Conservation (phyloP, 441 rosid species). For the Omphalea diandra region DNA sequence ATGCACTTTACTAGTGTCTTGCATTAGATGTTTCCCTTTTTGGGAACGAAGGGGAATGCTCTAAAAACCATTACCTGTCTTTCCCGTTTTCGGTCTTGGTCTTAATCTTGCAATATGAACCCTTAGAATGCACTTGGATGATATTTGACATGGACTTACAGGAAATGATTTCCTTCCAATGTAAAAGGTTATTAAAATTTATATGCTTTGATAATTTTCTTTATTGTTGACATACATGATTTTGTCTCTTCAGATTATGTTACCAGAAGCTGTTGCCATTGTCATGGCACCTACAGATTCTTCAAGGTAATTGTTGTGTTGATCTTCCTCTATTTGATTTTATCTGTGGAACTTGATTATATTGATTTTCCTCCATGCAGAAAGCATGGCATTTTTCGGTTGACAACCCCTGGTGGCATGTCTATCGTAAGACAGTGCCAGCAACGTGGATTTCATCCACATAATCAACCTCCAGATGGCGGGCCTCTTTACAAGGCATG, state of each 20-base stretch:
- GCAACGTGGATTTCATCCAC: slow-evolving; percentile 88
- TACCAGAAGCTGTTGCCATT: slow-evolving; percentile 96
- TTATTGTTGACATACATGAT: slow-evolving; percentile 13
- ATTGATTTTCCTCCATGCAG: slow-evolving; percentile 30
- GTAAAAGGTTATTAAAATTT: not conserved
- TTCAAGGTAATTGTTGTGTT: slow-evolving; percentile 47
- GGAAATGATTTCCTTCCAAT: not conserved
- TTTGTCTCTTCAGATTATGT: slow-evolving; percentile 66
- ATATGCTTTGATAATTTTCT: not conserved
- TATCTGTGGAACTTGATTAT: not conserved
- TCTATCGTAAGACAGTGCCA: slow-evolving; percentile 83
- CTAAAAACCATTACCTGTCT: not conserved
- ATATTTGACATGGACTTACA: not conserved
- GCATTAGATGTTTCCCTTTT: not conserved
- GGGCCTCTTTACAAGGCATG: slow-evolving; percentile 82
- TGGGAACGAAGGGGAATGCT: not conserved
- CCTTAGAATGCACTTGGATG: not conserved
- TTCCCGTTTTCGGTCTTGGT: not conserved
- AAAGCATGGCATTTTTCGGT: slow-evolving; percentile 82
- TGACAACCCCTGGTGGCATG: slow-evolving; percentile 96
- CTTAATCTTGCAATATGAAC: not conserved
- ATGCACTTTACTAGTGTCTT: not conserved
- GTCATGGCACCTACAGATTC: slow-evolving; percentile 95
- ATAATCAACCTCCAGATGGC: slow-evolving; percentile 72
- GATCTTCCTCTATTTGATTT: not conserved